Conservation (phyloP, 1,284 basidiomycete genomes). For the Boletus smithii region DNA sequence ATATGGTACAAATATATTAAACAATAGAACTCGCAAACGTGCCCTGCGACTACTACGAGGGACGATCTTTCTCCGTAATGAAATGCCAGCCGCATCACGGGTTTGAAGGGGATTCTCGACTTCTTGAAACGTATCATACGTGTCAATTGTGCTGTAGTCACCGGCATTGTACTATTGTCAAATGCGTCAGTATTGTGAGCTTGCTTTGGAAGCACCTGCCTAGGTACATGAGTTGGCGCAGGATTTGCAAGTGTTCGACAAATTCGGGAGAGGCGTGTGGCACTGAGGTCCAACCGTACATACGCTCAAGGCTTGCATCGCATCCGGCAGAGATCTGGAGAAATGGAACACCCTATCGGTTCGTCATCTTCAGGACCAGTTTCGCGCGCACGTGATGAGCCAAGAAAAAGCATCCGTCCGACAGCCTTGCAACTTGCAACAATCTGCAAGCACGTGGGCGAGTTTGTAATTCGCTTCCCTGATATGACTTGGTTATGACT, state of each 20-base stretch:
- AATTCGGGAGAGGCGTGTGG: too few relatives aligned
- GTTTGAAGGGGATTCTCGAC: constrained; percentile 4
- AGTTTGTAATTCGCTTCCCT: not conserved
- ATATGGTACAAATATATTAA: constrained; percentile 1
- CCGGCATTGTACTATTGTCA: not conserved
- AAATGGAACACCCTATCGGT: too few relatives aligned
- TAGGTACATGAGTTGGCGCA: not conserved
- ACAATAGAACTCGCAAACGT: constrained; percentile 11
- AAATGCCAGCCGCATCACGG: constrained; percentile 4
- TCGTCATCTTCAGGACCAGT: too few relatives aligned
- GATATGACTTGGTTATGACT: constrained; percentile 8
- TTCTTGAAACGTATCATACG: constrained; percentile 15
- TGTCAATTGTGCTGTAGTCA: constrained; percentile 9
- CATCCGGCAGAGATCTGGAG: too few relatives aligned
- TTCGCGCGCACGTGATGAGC: too few relatives aligned
- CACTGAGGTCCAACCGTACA: not conserved
- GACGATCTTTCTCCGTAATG: constrained; percentile 17
- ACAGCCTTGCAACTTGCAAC: not conserved
- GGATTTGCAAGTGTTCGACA: constrained; percentile 11
- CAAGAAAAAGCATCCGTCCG: not conserved
- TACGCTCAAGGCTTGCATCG: too few relatives aligned
- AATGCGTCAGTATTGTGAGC: not conserved
- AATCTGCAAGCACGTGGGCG: not conserved
- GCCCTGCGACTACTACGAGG: not conserved
- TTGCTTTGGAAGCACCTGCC: not conserved